Base-by-base conservation (phyloP, 2,329 filamentous ascomycete genomes). In the Aureobasidium lini region DNA sequence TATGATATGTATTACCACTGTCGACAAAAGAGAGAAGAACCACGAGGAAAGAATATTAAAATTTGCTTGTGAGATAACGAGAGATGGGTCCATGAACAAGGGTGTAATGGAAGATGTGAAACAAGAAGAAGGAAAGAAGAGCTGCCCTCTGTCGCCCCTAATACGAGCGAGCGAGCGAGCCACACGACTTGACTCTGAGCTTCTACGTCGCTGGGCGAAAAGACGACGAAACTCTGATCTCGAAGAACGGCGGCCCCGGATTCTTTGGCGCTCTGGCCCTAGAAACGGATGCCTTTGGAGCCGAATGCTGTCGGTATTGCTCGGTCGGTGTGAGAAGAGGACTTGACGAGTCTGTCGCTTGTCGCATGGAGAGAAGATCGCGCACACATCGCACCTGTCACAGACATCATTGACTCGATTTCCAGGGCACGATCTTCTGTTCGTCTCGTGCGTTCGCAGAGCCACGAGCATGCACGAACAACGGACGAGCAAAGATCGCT, bases 401-500 rank as follows among this genome's bases (percentile, higher is more conserved):
- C n/a, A 18, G 34, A 54, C 34, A 48, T 57, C 15, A 11, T 47
- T 39, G 16, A 39, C 40, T 57, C 52, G 52, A 31, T 28, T 16
- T 6, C 40, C 5, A 42, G 16, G 16, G 32, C 39, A 44, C 15
- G 31, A 46, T 57, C 52, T 23, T 4, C 16, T 54, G 28, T 36
- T 43, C 50, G 34, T 7, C 39, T 43, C 37, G 39, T 36, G 52
- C 32, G 31, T 56, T 48, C 9, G 43, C 43, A 57, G 32, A 37
- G 18, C 54, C 40, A 57, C 28, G 42, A 48, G 32, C 37, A 47
- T 47, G 54, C 54, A 29, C 32, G 34, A 39, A 29, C 31, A 39
- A 39, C 50, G 37, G 52, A 57, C 43, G 54, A 57, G 43, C 54
- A 57, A 57, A 31, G 54, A 57, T 57, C 54, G 36, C 15, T 40